Base-by-base conservation (phyloP, 1,139 yeast genomes). In the Ogataea hybrid region DNA sequence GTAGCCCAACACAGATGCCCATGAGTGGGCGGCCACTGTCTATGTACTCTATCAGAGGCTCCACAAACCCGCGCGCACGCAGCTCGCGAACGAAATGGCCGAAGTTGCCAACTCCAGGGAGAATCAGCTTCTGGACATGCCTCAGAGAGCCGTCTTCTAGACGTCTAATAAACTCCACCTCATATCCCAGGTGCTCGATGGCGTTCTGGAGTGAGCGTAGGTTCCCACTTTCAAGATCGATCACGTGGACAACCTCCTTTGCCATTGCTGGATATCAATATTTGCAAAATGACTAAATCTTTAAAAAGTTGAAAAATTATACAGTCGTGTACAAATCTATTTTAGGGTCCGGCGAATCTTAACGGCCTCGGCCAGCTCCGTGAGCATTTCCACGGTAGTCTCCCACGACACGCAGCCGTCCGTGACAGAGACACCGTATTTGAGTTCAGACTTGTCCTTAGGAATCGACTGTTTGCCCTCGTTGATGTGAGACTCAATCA, bases 1-100 rank as follows among this genome's bases (percentile, higher is more conserved):
- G 98, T 46, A 92, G 69, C 3, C 98, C 98, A 35, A 92, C 97
- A 68, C 98, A 92, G 50, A 92, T 88, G 7, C 98, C 98, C 96
- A 92, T 87, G 29, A 92, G 67, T 10, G 94, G 84, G 53, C 80
- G 78, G 1, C 96, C 97, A 15, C 84, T 70, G 6, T 69, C 64
- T 35, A 89, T 79, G 56, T 87, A 89, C 36, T 73, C 65, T 39
- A 65, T 68, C 25, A 92, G 69, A 0, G 95, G 95, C 25, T 69
- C 75, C 10, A 73, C 78, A 44, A 92, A 78, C 0, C 81, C 77
- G 47, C 85, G 72, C 3, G 69, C 69, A 41, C 72, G 73, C 39
- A 92, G 64, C 53, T 85, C 79, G 41, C 76, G 77, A 48, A 89
- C 88, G 61, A 92, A 90, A 62, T 92, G 97, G 30, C 96, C 98